Base-by-base conservation (phyloP, 208 protist species). In the Leishmania tarentolae region DNA sequence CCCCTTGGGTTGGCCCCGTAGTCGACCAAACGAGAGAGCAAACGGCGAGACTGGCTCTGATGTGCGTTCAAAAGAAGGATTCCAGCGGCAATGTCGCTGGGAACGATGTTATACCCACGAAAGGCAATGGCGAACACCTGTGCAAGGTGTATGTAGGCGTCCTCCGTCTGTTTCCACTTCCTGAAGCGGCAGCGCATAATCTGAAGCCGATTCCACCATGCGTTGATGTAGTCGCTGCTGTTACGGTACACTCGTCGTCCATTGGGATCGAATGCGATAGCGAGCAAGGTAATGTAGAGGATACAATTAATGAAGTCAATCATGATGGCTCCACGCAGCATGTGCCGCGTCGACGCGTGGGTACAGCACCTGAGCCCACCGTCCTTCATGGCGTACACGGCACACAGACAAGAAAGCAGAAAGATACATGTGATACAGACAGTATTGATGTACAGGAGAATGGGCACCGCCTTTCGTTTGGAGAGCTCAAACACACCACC, bases 91-190 rank as follows among this genome's bases (percentile, higher is more conserved):
- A 98, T 88, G 80, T 98, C 95, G 78, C 90, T 95, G 50, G 91
- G 92, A 19, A 97, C 95, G 69, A 98, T 85, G 83, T 96, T 92
- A 83, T 94, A 95, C 31, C 81, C 91, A n/a, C 89, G 86, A 79
- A 98, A 98, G 24, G 90, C 88, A 5, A 79, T 61, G 17, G 94
- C 93, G n/a, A 98, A 79, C 2, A 91, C 89, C 63, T 83, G 81
- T 7, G 94, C 92, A 2, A 93, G 87, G 75, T 88, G 86, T 59
- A 57, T 37, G 88, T 91, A 96, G 44, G 88, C 87, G 21, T 91
- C 87, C 65, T 95, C 88, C 1, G 85, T 69, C 21, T 82, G 61
- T 19, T 63, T 66, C 6, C 69, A 40, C 71, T 81, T 71, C 2
- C 77, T 73, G 59, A 87, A 92, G 53, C 75, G 81, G 72, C 89